Evolutionary conservation across 140 eudicot species (phyloP), one percentile per base, ranked within the genome.

Genomic region (Oenanthe javanica): DNA sequence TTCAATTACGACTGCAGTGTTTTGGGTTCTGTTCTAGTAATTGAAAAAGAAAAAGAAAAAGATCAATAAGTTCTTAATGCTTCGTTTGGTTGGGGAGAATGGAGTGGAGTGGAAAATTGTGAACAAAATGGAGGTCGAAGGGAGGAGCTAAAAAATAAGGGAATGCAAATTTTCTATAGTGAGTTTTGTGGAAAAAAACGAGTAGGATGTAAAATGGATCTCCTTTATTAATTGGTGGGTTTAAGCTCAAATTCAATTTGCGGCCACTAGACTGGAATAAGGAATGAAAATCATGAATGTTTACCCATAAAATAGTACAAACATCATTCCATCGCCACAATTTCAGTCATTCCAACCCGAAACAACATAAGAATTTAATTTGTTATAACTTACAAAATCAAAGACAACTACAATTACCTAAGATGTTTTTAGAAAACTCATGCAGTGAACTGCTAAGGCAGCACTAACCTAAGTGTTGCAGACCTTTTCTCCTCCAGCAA

Each of bases 401-500:
- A 1, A 48, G 5, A 36, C 63, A 36, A 55, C 42, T 38, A 52
- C 70, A 78, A 23, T 25, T 61, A 78, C 73, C 55, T 54, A 52
- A 16, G 38, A 59, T 4, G 2, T 8, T n/a, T 72, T 66, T 57
- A 49, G 43, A 59, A 64, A 59, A 64, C 49, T 57, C 74, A 66
- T 66, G 51, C 49, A 36, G 40, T 36, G 40, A 36, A 2, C 40
- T 36, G 40, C 40, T 36, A 78, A 21, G 76, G 31, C 54, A 75
- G 76, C 36, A 83, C 92, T 76, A 80, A 94, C 99, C 99, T 95
- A 77, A 95, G 88, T 71, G 83, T 80, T 72, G 99, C 96, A 25
- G 90, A 82, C 85, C 97, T 89, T 90, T 92, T 95, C 86, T 95
- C 99, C 83, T 95, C 97, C 89, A 95, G 87, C 90, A 88, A 83